These are phyloP conservation scores for Ceratocystis colombiana DNA, from an alignment of 2,329 filamentous ascomycete genomes.

Conservation along the genomic window DNA sequence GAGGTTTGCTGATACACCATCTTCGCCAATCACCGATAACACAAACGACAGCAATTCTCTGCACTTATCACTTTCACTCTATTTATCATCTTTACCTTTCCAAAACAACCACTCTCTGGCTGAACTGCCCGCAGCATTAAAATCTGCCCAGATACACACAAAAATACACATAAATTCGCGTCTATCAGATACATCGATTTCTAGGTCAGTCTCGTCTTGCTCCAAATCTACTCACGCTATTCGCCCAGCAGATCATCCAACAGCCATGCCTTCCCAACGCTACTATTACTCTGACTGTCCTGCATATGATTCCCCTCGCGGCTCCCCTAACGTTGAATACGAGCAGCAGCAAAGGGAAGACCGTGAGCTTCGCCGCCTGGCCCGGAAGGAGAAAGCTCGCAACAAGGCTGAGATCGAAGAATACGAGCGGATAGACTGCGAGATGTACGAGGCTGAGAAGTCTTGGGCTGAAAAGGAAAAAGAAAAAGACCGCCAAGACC, in stretches of 20 bases:
- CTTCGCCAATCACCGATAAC: background rate
- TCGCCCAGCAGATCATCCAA: background rate
- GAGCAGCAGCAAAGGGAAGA: background rate
- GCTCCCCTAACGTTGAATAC: background rate
- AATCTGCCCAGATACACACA: background rate
- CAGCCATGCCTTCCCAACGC: background rate
- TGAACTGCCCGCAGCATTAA: background rate
- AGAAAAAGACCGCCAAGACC: background rate
- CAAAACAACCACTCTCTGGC: background rate
- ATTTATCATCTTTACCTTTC: no score
- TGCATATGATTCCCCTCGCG: background rate
- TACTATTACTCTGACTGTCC: background rate
- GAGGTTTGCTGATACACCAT: background rate
- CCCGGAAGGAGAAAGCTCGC: background rate
- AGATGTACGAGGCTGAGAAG: constrained; percentile 3
- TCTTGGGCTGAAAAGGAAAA: background rate
- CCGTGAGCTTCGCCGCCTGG: background rate
- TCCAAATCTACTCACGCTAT: background rate
- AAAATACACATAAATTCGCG: background rate
- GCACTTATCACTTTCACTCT: background rate
- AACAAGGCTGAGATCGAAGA: constrained; percentile 10
- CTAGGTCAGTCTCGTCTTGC: constrained; percentile 3
- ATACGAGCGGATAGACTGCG: background rate
- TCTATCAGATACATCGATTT: background rate
- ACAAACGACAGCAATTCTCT: background rate